Percentiles rank a stretch among this genome's conserved stretches.
Evolutionary conservation across 306 rosid species (phyloP).

Genomic region (Mucuna pruriens): DNA sequence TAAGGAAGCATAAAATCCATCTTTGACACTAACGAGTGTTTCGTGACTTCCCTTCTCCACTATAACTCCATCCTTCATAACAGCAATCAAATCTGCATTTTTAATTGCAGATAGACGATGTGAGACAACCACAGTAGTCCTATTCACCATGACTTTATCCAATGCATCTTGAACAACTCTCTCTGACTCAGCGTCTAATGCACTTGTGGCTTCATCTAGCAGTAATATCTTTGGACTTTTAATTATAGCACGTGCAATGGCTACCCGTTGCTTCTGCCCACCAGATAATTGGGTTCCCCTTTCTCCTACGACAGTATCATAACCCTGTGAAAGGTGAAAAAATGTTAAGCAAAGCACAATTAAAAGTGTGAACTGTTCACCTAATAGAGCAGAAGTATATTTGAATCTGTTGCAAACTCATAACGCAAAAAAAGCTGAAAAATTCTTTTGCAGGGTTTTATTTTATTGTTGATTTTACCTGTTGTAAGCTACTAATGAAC

Average conservation of each 20-base stretch:
- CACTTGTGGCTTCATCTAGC: slow-evolving; percentile 90
- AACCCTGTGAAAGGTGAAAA: slow-evolving; percentile 51
- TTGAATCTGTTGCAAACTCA: not conserved
- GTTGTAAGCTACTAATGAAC: slow-evolving; percentile 75
- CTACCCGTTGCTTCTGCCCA: slow-evolving; percentile 86
- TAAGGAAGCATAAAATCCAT: slow-evolving; percentile 83
- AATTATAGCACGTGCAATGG: slow-evolving; percentile 82
- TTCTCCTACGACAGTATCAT: slow-evolving; percentile 83
- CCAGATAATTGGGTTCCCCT: slow-evolving; percentile 86
- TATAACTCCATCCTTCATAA: slow-evolving; percentile 82
- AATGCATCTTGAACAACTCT: slow-evolving; percentile 91
- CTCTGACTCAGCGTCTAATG: slow-evolving; percentile 85
- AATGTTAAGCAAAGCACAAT: too few species aligned
- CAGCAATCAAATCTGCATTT: slow-evolving; percentile 85
- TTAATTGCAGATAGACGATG: slow-evolving; percentile 84
- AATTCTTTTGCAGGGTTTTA: not conserved
- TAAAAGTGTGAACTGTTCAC: too few species aligned
- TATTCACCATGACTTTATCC: slow-evolving; percentile 74
- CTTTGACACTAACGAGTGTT: slow-evolving; percentile 58
- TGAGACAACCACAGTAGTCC: slow-evolving; percentile 85
- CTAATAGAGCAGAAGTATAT: too few species aligned
- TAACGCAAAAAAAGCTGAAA: not conserved
- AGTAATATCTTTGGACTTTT: slow-evolving; percentile 81
- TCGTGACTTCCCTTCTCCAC: slow-evolving; percentile 87
- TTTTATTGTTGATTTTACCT: slow-evolving; percentile 45